Percentiles rank a stretch among this genome's conserved stretches.
Evolutionary conservation across 2,329 filamentous ascomycete species (phyloP).

Genomic region (Teratosphaeria gauchensis): DNA sequence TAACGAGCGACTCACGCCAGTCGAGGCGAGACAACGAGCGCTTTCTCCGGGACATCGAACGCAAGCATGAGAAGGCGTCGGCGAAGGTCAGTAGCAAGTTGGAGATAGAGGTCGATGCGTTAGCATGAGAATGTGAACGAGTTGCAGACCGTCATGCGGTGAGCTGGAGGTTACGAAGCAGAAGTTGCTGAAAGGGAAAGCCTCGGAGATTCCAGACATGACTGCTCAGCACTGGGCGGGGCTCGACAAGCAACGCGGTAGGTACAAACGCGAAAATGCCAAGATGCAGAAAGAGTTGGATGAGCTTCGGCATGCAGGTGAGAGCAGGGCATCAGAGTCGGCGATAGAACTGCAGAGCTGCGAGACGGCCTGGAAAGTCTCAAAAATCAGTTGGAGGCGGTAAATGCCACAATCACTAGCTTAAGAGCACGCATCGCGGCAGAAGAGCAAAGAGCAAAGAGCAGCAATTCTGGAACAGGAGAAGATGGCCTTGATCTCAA

Average conservation of each 20-base stretch:
- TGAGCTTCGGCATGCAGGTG: slow-evolving; percentile 42
- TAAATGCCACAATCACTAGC: slow-evolving; percentile 51
- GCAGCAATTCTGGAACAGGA: slow-evolving; percentile 63
- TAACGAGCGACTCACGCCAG: slow-evolving; percentile 22
- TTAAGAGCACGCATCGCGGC: slow-evolving; percentile 46
- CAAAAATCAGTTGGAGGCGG: slow-evolving; percentile 27
- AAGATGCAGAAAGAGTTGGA: slow-evolving; percentile 46
- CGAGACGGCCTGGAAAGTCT: slow-evolving; percentile 15
- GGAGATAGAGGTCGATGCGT: slow-evolving; percentile 18
- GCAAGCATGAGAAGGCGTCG: slow-evolving; percentile 19
- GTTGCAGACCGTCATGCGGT: slow-evolving; percentile 47
- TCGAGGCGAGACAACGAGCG: slow-evolving; percentile 24
- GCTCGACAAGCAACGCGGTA: slow-evolving; percentile 53
- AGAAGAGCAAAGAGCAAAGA: slow-evolving; percentile 34
- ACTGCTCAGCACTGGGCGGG: slow-evolving; percentile 58
- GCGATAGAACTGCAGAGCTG: slow-evolving; percentile 39
- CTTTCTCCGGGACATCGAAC: slow-evolving; percentile 20
- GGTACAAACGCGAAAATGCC: slow-evolving; percentile 56
- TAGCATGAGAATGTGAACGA: slow-evolving; percentile 38
- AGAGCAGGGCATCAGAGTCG: slow-evolving; percentile 44
- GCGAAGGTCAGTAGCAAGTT: slow-evolving; percentile 16
- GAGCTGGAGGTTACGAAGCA: slow-evolving; percentile 39
- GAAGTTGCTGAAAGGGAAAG: slow-evolving; percentile 34
- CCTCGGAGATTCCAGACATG: slow-evolving; percentile 48
- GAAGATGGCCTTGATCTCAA: slow-evolving; percentile 64